Evolutionary conservation across 1,139 yeast genomes (phyloP), one percentile per base, ranked within the genome.

Genomic region (Candida sanyaensis): DNA sequence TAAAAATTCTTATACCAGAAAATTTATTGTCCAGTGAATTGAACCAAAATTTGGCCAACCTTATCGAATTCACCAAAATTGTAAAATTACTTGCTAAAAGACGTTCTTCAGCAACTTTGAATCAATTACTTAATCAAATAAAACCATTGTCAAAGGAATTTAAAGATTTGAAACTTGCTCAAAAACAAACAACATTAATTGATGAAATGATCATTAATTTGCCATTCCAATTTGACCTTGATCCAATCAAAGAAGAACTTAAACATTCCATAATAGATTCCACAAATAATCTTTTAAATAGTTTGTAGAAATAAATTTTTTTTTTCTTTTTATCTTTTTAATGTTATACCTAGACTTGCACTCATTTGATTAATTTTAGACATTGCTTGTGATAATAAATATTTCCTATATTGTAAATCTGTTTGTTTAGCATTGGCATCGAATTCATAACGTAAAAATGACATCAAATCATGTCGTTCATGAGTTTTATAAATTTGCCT

Each of bases 401-500:
- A 75, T 53, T 67, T 68, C 38, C 79, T 55, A 45, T 74, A 73
- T 23, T 61, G 59, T 44, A 75, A 59, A 44, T 72, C 75, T 26
- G 65, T 61, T 42, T 59, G 63, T 13, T 59, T 46, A 10, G 58
- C 55, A 43, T 64, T 60, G 39, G 63, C 50, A 37, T 61, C 62
- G 55, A 75, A 75, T 54, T 75, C 80, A 11, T 57, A 66, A 44
- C 70, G 61, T 4, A 68, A 66, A 53, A 59, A 72, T 17, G 48
- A 54, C 43, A 72, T 60, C 43, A 75, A 56, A n/a, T 71, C 77
- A 1, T 59, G 53, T 32, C 62, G 63, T 50, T 75, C 78, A 53
- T 74, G 78, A 66, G 65, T 46, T 44, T 64, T 63, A 52, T 71
- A 69, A 24, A 74, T 59, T 41, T 66, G 58, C 40, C 78, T 52